Evolutionary conservation across 345 rosid genomes (phyloP).

Genomic region (Camelina hispida): DNA sequence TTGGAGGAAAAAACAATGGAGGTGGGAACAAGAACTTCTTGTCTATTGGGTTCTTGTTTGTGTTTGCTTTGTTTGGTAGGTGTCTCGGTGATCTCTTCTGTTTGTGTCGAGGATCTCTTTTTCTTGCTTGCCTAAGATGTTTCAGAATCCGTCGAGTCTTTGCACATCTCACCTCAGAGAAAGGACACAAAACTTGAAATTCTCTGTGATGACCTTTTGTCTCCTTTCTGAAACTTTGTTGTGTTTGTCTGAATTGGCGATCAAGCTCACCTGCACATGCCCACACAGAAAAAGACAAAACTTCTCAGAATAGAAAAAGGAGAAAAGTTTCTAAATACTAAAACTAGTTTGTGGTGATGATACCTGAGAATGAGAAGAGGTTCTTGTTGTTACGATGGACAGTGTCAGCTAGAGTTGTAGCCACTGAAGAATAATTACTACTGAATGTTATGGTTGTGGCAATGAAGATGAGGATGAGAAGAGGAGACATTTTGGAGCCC

Average conservation of each 20-base stretch:
- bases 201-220: conserved; percentile 60
- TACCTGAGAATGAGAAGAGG: conserved; percentile 31
- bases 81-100: conserved; percentile 24
- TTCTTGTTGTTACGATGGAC: conserved; percentile 25
- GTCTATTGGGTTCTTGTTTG: not conserved
- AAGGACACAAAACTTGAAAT: conserved; percentile 56
- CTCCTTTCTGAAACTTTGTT: conserved; percentile 47
- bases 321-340: not conserved
- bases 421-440: conserved; percentile 17
- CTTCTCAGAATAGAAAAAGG: not conserved
- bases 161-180: not conserved
- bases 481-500: conserved; percentile 35
- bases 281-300: conserved; percentile 22
- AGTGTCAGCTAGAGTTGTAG: conserved; percentile 18
- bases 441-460: conserved; percentile 24
- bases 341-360: conserved; percentile 10
- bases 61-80: not conserved
- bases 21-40: conserved; percentile 37
- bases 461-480: conserved; percentile 35
- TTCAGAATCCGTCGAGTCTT: conserved; percentile 26
- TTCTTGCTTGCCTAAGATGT: conserved; percentile 24
- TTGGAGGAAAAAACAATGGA: conserved; percentile 44
- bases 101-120: conserved; percentile 23
- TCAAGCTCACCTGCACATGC: conserved; percentile 64
- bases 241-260: conserved; percentile 58